Evolutionary conservation across 352 stramenopile genomes (phyloP), one percentile per base, ranked within the genome.

Genomic region (Globisporangium okanoganense): DNA sequence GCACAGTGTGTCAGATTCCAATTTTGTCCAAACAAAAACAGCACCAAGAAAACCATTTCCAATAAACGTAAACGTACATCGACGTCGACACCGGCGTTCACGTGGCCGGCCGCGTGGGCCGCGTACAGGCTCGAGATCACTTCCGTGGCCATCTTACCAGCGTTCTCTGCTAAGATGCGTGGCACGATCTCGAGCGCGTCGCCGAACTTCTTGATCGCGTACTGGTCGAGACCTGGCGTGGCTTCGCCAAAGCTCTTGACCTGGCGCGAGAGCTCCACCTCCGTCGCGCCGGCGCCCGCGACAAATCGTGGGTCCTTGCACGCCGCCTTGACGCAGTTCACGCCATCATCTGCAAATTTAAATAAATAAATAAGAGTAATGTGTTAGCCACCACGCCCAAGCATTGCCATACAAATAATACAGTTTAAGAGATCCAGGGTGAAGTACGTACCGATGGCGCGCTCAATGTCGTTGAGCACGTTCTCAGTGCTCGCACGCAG

Each of bases 141-240:
- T 64, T 94, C 82, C 1, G 84, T 95, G 25, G 92, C 92, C 86
- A 98, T 96, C 75, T 97, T 90, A 29, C 97, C 97, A 2, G 96
- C 88, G 83, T 99, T 99, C 75, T 99, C 97, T 2, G 97, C 96
- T 55, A 99, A 80, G 60, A 97, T 99, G 31, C 97, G 86, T 10
- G 97, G 96, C 38, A 99, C 90, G 41, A 99, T 90, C 75, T 99
- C 97, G 31, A 99, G 84, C 24, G 97, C 96, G 56, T 99, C 97
- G 53, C 92, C 97, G 78, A 99, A 99, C 73, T 99, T 98, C 64
- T 97, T 96, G 75, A 99, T 99, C 58, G 97, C 96, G 78, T 99
- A 99, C 80, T 99, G 97, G 73, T 99, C 97, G 56, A 99, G 86
- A 24, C 97, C 98, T 2, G 96, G 92, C 65, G 85, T 96, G n/a